A percentile compares a stretch with the other conserved stretches of the same genome.
Conservation (phyloP, 1,139 yeast genomes). For the Pichia sp. region DNA sequence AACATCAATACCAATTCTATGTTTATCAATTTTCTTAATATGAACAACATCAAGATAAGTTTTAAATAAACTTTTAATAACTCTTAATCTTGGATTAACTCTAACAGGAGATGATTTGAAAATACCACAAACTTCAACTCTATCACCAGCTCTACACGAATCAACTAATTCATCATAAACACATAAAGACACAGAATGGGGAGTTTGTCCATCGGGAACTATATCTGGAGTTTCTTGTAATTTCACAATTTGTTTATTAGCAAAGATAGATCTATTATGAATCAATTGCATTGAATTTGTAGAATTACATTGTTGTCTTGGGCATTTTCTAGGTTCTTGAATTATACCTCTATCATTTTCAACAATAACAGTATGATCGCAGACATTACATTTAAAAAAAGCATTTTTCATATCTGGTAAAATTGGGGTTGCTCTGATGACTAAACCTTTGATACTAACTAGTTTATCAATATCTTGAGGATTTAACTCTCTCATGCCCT, state of each 20-base stretch:
- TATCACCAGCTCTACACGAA: conserved; percentile 92
- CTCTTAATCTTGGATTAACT: conserved; percentile 78
- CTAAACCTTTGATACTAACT: conserved; percentile 86
- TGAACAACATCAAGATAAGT: conserved; percentile 94
- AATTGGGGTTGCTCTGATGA: conserved; percentile 79
- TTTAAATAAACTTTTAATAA: conserved; percentile 77
- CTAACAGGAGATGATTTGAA: conserved; percentile 90
- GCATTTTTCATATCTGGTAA: conserved; percentile 99
- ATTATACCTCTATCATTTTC: conserved; percentile 93
- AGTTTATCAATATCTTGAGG: conserved; percentile 94
- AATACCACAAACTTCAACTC: conserved; percentile 92
- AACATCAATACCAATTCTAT: conserved; percentile 73
- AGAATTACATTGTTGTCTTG: conserved; percentile 81
- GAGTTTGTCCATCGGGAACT: conserved; percentile 99
- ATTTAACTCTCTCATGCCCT: conserved; percentile 90
- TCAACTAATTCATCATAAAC: conserved; percentile 96
- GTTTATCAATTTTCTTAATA: conserved; percentile 76
- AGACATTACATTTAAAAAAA: conserved; percentile 89
- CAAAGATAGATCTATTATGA: conserved; percentile 88
- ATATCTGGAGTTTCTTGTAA: conserved; percentile 95
- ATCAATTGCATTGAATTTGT: conserved; percentile 82
- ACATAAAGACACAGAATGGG: conserved; percentile 90
- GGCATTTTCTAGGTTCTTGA: conserved; percentile 89
- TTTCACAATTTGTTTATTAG: conserved; percentile 90
- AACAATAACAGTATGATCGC: conserved; percentile 88